Conservation (phyloP, 306 rosid species). For the Pterocarpus santalinus region DNA sequence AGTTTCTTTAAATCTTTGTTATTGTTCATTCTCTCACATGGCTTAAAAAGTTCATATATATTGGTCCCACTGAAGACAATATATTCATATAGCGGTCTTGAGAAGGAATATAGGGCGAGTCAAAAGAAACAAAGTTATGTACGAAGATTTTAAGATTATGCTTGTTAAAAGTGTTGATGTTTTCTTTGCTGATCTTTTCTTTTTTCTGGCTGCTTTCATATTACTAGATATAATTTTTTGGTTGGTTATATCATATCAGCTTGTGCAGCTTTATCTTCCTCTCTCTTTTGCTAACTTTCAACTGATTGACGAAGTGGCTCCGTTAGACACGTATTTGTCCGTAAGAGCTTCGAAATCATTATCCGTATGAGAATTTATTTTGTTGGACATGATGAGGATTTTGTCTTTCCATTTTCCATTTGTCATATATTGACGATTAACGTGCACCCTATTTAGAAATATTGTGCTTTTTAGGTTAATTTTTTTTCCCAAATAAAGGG, state of each 20-base stretch:
- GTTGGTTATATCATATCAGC: not conserved
- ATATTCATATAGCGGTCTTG: not conserved
- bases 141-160: not conserved
- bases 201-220: not conserved
- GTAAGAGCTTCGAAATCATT: not conserved
- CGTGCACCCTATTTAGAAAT: too few relatives aligned
- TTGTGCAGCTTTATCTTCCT: not conserved
- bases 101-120: not conserved
- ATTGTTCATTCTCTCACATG: not conserved
- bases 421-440: too few relatives aligned
- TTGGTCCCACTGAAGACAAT: conserved; percentile 26
- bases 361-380: too few relatives aligned
- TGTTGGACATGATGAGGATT: too few relatives aligned
- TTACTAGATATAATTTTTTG: not conserved
- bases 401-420: too few relatives aligned
- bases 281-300: not conserved
- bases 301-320: not conserved
- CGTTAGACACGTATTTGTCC: not conserved
- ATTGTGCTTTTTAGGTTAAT: too few relatives aligned
- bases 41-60: conserved; percentile 21
- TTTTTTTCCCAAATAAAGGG: not conserved
- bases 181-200: not conserved
- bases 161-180: not conserved
- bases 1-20: conserved; percentile 25
- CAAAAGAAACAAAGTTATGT: conserved; percentile 16